Evolutionary conservation across 768 basidiomycete species (phyloP), one percentile per base, ranked within the genome.

Genomic region (Nidularia pulvinata): DNA sequence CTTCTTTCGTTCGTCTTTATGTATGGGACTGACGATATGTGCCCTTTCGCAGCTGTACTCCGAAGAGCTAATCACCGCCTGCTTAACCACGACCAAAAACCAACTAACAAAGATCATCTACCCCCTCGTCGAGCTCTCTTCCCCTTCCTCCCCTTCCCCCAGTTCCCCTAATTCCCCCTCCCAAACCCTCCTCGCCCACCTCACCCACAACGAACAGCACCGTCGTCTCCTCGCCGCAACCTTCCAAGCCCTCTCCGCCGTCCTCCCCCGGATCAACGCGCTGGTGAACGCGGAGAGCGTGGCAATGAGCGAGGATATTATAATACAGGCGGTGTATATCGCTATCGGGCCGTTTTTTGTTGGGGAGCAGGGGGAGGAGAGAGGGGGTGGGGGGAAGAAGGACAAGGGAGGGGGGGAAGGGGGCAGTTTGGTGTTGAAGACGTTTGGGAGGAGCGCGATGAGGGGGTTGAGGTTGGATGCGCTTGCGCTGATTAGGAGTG

Each of bases 301-400:
- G 58, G 74, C 89, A 1, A 89, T 98, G 87, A 91, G 91, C 1
- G 97, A 98, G 57, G 70, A 85, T 1, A 91, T 98, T 59, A 90
- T 98, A 62, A 97, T 98, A 49, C 88, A 92, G 59, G 86, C 88
- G 0, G 91, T 97, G 3, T 98, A 96, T 68, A 88, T 98, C 49
- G 84, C 94, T 3, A 93, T 98, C 58, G 92, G 91, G 6, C 95
- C 96, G 0, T 95, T 98, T 67, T 98, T 98, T 63, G 85, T 93
- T 5, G 84, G 84, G n/a, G 92, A 93, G 42, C 73, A 76, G 10
- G 73, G 77, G 0, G 74, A 68, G 3, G 86, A 88, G 33, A 72
- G 74, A 39, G 83, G 85, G 46, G 66, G 60, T 39, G 62, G 67
- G 55, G 58, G 69, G 19, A 73, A 69, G 69, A 9, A 84, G 78